These are phyloP conservation scores for Stephanodiscus minutulus DNA, from an alignment of 108 stramenopile species.

Conservation along the genomic window DNA sequence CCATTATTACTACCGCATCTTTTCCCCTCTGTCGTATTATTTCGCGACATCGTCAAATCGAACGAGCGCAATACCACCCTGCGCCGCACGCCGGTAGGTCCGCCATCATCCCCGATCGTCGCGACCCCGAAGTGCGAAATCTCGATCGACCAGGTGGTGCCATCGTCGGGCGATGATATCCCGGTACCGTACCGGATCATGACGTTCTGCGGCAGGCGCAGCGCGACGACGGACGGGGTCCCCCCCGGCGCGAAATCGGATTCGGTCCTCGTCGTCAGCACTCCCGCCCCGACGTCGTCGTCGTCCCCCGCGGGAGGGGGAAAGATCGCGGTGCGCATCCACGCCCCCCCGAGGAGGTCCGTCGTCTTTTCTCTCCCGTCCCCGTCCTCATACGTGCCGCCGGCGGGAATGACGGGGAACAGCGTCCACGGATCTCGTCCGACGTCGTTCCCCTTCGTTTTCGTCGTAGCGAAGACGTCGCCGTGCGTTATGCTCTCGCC, in stretches of 20 bases:
- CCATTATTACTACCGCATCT: too few relatives aligned
- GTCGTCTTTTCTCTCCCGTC: background rate
- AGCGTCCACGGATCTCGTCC: conserved; percentile 2
- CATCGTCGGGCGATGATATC: background rate
- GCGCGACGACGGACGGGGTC: background rate
- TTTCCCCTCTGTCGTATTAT: background rate
- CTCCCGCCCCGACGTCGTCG: background rate
- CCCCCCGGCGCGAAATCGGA: background rate
- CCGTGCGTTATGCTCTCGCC: conserved; percentile 52
- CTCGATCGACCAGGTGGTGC: conserved; percentile 1
- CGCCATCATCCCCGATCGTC: background rate
- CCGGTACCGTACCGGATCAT: background rate
- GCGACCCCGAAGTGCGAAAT: background rate
- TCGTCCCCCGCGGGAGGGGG: background rate
- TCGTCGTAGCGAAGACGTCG: conserved; percentile 42
- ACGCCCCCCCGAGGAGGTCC: background rate
- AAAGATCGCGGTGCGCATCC: background rate
- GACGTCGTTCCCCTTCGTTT: conserved; percentile 4
- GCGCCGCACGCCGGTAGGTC: background rate
- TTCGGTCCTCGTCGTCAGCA: too few relatives aligned
- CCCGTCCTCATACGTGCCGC: background rate
- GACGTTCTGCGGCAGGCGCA: conserved; percentile 11
- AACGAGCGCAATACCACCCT: conserved; percentile 8
- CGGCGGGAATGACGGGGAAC: too few relatives aligned
- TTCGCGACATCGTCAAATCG: background rate